Base-by-base conservation (phyloP, 345 rosid species). In the Euphorbia lathyris region DNA sequence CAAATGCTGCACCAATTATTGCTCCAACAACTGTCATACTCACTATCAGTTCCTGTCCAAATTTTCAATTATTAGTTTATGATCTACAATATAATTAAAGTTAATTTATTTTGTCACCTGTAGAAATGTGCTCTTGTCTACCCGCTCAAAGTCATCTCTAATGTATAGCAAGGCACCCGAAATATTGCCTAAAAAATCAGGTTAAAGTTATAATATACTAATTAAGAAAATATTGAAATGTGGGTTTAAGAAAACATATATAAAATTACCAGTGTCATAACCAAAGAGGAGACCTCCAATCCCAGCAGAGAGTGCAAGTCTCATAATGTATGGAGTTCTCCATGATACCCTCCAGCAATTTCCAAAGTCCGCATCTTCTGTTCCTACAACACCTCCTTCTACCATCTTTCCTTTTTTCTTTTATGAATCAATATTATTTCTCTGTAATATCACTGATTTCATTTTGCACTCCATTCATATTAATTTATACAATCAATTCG, bases 11-110 rank as follows among this genome's bases (percentile, higher is more conserved):
- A 0, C 99, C 98, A 40, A 95, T 1, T 14, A 95, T 95, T 4
- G 98, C 98, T 9, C 97, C 97, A 0, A 88, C 96, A 14, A 95
- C 97, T 0, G 90, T 88, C 87, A 86, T 88, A 70, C 99, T 95
- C 69, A 95, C 98, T 9, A 95, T 90, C 14, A 85, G 77, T 60
- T 87, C 91, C 87, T 77, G 72, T 45, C 0, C n/a, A n/a, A n/a
- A n/a, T n/a, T n/a, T n/a, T n/a, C n/a, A n/a, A n/a, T n/a, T n/a
- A n/a, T n/a, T n/a, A n/a, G n/a, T n/a, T n/a, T n/a, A n/a, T n/a
- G n/a, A n/a, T n/a, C n/a, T n/a, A n/a, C n/a, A n/a, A n/a, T n/a
- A n/a, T n/a, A n/a, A n/a, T n/a, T n/a, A n/a, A n/a, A n/a, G n/a
- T n/a, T n/a, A n/a, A n/a, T n/a, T n/a, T n/a, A 3, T 48, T 48